Evolutionary conservation across 306 rosid species (phyloP).

Genomic region (Biancaea sappan): DNA sequence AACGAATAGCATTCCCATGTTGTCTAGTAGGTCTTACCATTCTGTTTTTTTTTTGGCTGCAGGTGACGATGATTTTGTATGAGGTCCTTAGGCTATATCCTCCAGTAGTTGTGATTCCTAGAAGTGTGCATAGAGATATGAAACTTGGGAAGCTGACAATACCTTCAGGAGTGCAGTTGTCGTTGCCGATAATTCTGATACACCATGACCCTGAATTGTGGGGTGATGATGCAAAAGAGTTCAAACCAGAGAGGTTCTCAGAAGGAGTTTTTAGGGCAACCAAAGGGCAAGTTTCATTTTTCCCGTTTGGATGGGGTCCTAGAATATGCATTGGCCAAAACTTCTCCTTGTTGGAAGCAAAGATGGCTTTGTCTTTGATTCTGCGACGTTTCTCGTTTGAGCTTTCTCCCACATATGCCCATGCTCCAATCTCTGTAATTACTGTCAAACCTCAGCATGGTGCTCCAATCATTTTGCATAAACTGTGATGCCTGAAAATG

Average conservation of each 20-base stretch:
- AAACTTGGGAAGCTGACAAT: constrained; percentile 45
- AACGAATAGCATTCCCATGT: neutral
- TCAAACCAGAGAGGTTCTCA: constrained; percentile 64
- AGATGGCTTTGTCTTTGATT: constrained; percentile 40
- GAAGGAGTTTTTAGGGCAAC: constrained; percentile 59
- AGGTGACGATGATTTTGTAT: constrained; percentile 56
- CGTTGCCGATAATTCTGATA: constrained; percentile 36
- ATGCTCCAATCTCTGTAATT: constrained; percentile 24
- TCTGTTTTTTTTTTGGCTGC: neutral
- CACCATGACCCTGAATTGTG: constrained; percentile 52
- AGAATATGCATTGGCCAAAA: constrained; percentile 66
- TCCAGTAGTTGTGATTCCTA: neutral
- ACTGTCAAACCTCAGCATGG: constrained; percentile 40
- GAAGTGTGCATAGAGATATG: constrained; percentile 24
- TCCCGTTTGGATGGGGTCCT: constrained; percentile 73
- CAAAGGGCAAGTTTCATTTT: constrained; percentile 37
- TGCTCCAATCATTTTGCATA: no score
- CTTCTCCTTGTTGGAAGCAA: constrained; percentile 47
- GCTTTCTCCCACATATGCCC: constrained; percentile 46
- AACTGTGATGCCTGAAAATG: no score
- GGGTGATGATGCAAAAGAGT: constrained; percentile 60
- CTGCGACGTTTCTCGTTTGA: constrained; percentile 50
- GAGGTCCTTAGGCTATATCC: constrained; percentile 68
- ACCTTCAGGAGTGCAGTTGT: constrained; percentile 43
- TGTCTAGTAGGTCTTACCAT: neutral